Percentiles rank a stretch among this genome's conserved stretches.
Conservation (phyloP, 1,284 basidiomycete genomes). For the Mycosarcoma mackinlayi region DNA sequence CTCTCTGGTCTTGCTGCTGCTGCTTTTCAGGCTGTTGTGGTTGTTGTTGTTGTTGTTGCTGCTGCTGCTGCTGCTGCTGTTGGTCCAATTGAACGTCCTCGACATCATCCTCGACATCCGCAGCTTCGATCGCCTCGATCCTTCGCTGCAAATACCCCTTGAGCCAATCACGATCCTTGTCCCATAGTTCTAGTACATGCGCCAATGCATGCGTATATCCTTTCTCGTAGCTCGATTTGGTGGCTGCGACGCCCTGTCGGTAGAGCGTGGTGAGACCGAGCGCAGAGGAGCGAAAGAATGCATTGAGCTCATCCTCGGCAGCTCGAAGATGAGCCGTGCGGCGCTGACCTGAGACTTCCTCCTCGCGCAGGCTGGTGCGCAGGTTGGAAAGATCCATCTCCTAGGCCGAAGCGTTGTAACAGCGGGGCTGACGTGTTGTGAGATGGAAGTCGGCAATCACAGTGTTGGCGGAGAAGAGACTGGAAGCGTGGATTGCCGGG, state of each 20-base stretch:
- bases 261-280: slow-evolving; percentile 45
- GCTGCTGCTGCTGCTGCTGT: slow-evolving; percentile 2
- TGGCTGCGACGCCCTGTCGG: slow-evolving; percentile 31
- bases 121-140: slow-evolving; percentile 45
- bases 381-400: slow-evolving; percentile 44
- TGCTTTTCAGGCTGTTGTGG: background rate
- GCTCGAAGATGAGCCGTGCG: slow-evolving; percentile 25
- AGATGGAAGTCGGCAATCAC: background rate
- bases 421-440: background rate
- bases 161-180: slow-evolving; percentile 41
- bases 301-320: slow-evolving; percentile 40
- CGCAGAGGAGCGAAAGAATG: slow-evolving; percentile 37
- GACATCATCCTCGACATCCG: slow-evolving; percentile 31
- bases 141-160: slow-evolving; percentile 49
- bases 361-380: slow-evolving; percentile 29
- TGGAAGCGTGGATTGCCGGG: background rate
- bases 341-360: slow-evolving; percentile 25
- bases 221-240: slow-evolving; percentile 37
- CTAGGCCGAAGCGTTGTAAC: background rate
- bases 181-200: slow-evolving; percentile 49
- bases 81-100: slow-evolving; percentile 8
- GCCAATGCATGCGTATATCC: slow-evolving; percentile 46
- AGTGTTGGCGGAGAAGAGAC: background rate
- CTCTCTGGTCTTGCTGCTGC: no score
- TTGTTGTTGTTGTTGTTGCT: slow-evolving; percentile 1